Evolutionary conservation across 768 basidiomycete species (phyloP).

Genomic region (Kwoniella bestiolae): DNA sequence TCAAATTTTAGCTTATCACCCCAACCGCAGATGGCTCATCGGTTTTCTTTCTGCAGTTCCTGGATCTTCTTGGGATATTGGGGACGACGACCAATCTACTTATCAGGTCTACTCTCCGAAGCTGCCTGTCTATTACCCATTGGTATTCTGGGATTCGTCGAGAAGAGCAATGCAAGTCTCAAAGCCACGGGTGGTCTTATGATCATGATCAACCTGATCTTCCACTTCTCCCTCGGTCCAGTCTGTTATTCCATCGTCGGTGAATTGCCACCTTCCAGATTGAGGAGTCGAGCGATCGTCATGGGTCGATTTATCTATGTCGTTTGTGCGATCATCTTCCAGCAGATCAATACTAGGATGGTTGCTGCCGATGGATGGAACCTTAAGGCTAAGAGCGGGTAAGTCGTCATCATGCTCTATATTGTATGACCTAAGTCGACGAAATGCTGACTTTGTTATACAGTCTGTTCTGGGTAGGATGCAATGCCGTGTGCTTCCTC

Average conservation of each 20-base stretch:
- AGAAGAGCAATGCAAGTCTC: slow-evolving; percentile 1
- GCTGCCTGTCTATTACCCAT: slow-evolving; percentile 27
- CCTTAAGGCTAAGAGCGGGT: slow-evolving; percentile 41
- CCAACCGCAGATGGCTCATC: not conserved
- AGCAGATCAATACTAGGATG: slow-evolving; percentile 34
- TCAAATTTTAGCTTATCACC: not conserved
- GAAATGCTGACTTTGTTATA: no score
- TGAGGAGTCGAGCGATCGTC: slow-evolving; percentile 31
- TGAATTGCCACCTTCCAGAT: slow-evolving; percentile 33
- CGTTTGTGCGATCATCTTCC: slow-evolving; percentile 24
- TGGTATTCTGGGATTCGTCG: slow-evolving; percentile 34
- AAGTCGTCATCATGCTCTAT: not conserved
- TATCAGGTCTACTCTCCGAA: slow-evolving; percentile 26
- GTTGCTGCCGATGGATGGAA: slow-evolving; percentile 31
- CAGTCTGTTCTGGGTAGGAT: slow-evolving; percentile 37
- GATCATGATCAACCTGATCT: slow-evolving; percentile 42
- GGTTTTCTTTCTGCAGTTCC: slow-evolving; percentile 9
- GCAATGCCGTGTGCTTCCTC: slow-evolving; percentile 28
- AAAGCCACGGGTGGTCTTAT: slow-evolving; percentile 31
- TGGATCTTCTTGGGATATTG: slow-evolving; percentile 27
- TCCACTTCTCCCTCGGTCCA: slow-evolving; percentile 38
- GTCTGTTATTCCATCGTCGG: slow-evolving; percentile 42
- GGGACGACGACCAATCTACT: slow-evolving; percentile 39
- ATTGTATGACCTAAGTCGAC: not conserved
- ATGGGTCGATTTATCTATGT: slow-evolving; percentile 34